These are phyloP conservation scores for Lyophyllum semitale DNA, from an alignment of 768 basidiomycete species.

Conservation along the genomic window DNA sequence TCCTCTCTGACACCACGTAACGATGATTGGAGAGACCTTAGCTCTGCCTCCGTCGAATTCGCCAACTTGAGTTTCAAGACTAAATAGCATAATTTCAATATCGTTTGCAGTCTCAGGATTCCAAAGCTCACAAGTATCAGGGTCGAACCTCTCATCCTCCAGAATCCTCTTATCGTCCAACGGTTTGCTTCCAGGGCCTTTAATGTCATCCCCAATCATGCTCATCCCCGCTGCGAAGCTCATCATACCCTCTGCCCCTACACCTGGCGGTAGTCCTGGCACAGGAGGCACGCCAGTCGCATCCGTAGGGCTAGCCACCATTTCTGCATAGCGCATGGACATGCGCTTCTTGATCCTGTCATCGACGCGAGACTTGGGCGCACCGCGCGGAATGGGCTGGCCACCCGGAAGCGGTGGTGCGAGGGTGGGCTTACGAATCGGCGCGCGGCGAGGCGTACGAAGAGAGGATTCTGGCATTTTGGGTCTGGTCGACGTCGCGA, in stretches of 20 bases:
- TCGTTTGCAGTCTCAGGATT: slow-evolving; percentile 13
- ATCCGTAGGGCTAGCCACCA: slow-evolving; percentile 66
- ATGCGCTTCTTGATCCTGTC: slow-evolving; percentile 97
- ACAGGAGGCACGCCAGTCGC: slow-evolving; percentile 52
- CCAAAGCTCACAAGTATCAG: slow-evolving; percentile 76
- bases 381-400: slow-evolving; percentile 38
- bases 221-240: slow-evolving; percentile 18
- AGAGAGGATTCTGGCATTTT: slow-evolving; percentile 23
- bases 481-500: slow-evolving; percentile 4
- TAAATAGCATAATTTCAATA: slow-evolving; percentile 25
- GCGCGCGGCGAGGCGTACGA: slow-evolving; percentile 24
- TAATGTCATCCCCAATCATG: slow-evolving; percentile 42
- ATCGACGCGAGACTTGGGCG: slow-evolving; percentile 60
- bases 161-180: slow-evolving; percentile 66
- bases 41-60: slow-evolving; percentile 85
- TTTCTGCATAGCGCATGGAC: slow-evolving; percentile 92
- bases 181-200: slow-evolving; percentile 43
- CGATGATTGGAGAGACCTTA: slow-evolving; percentile 75
- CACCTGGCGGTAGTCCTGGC: slow-evolving; percentile 53
- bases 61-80: slow-evolving; percentile 84
- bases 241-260: slow-evolving; percentile 32
- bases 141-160: slow-evolving; percentile 81
- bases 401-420: slow-evolving; percentile 15
- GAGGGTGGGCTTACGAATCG: slow-evolving; percentile 21
- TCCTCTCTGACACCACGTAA: slow-evolving; percentile 69